phyloP scores from a whole-genome alignment of 139 green algal species.

The Coelastrella sp. region DNA sequence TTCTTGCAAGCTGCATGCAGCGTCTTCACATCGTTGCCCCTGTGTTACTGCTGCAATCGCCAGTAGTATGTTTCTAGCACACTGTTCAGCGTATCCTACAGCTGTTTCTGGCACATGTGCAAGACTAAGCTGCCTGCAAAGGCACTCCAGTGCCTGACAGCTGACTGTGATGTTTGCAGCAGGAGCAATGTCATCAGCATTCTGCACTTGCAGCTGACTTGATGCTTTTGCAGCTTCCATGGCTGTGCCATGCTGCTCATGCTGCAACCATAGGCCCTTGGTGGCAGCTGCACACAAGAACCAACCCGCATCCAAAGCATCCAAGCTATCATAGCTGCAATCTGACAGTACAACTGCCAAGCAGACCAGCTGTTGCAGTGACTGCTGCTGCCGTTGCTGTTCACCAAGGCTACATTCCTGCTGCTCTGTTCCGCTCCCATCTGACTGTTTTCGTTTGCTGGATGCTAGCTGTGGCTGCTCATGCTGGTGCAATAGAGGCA shows the following conservation, averaged over 20 bases:
- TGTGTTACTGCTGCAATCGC: not conserved
- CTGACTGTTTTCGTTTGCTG: no score
- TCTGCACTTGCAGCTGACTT: not conserved
- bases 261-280: not conserved
- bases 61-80: not conserved
- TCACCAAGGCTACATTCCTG: not conserved
- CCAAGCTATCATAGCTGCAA: not conserved
- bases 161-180: not conserved
- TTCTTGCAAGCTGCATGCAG: no score
- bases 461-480: not conserved
- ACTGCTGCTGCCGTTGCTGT: not conserved
- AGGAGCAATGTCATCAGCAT: not conserved
- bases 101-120: not conserved
- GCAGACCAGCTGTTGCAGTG: not conserved
- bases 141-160: not conserved
- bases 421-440: no score
- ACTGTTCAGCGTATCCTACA: not conserved
- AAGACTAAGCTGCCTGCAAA: not conserved
- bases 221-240: no score
- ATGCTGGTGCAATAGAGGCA: conserved; percentile 1
- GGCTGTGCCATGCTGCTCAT: not conserved
- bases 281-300: not conserved
- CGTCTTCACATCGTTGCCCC: not conserved
- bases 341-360: not conserved
- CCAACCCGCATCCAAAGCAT: conserved; percentile 14